Evolutionary conservation across 2,329 filamentous ascomycete genomes (phyloP), one percentile per base, ranked within the genome.

Genomic region (Clarireedia paspali): DNA sequence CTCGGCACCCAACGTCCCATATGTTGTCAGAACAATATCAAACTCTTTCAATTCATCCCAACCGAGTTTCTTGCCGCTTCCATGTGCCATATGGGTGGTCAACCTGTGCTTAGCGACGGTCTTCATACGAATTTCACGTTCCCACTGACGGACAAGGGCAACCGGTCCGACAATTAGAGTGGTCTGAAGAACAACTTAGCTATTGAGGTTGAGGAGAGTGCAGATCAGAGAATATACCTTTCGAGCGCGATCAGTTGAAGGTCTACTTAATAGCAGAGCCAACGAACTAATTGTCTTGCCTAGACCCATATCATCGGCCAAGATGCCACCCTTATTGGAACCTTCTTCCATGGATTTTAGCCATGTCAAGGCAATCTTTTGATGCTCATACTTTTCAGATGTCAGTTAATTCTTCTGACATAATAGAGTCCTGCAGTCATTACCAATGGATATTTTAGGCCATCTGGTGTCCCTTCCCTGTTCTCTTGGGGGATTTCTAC

Each of bases 211-310:
- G 20, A 38, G 27, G 14, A 51, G 40, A 55, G n/a, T 20, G 44
- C 5, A 52, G 24, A 34, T 15, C 14, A 17, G 48, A 17, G 23
- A 40, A 53, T 64, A 59, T 60, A 65, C 65, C 62, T 69, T 74
- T 67, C 64, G 69, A 63, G 47, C 50, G 52, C 40, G 60, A 58
- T 85, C 77, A 0, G 74, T 70, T 0, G 87, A 82, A n/a, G 78
- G 84, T 5, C 84, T 79, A 57, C 57, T 59, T 14, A 68, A 40
- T 15, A 68, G 87, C 45, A 96, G 77, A 4, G 91, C 82, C 23
- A 96, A 75, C 5, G 88, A 85, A 59, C 92, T 89, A 24, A 96
- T 85, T 0, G 89, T 92, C 71, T 94, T 92, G 6, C 89, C 89
- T 10, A 92, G 74, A 6, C 89, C 89, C 89, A 92, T 94, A 60